Conservation (phyloP, 164 flowering plant species). For the Chloranthus sessilifolius region DNA sequence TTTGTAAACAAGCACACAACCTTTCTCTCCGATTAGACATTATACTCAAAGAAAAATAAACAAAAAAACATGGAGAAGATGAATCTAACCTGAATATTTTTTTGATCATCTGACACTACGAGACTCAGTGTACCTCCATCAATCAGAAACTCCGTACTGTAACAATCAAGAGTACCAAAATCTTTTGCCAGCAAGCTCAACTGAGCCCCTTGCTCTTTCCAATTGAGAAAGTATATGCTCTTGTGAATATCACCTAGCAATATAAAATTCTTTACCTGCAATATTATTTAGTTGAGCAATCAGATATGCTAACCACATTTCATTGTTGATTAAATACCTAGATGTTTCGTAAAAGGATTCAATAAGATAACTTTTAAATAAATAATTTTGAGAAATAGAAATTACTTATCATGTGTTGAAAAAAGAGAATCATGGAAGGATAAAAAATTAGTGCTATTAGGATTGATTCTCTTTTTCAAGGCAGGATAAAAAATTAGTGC, state of each 20-base stretch:
- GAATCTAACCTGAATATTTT: constrained; percentile 74
- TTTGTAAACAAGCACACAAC: too few species aligned
- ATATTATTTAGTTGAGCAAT: neutral
- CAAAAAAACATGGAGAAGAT: neutral
- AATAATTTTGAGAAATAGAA: too few species aligned
- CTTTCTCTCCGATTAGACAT: too few species aligned
- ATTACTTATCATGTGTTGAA: too few species aligned
- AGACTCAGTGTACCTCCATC: constrained; percentile 94
- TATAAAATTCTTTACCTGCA: constrained; percentile 93
- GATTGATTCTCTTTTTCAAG: too few species aligned
- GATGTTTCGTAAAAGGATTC: too few species aligned
- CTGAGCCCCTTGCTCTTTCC: constrained; percentile 98
- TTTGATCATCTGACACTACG: constrained; percentile 85
- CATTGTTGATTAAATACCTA: neutral
- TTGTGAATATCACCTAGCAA: constrained; percentile 91
- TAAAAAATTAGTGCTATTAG: too few species aligned
- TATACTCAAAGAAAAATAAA: neutral
- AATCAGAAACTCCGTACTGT: constrained; percentile 88
- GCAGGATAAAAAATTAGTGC: too few species aligned
- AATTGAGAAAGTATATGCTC: constrained; percentile 92
- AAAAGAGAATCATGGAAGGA: too few species aligned
- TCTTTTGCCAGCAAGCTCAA: constrained; percentile 86
- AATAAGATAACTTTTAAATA: too few species aligned
- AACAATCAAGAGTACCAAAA: constrained; percentile 92
- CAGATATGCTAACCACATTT: neutral